These are phyloP conservation scores for Begonia fuchsioides DNA, from an alignment of 306 rosid genomes.

Conservation along the genomic window DNA sequence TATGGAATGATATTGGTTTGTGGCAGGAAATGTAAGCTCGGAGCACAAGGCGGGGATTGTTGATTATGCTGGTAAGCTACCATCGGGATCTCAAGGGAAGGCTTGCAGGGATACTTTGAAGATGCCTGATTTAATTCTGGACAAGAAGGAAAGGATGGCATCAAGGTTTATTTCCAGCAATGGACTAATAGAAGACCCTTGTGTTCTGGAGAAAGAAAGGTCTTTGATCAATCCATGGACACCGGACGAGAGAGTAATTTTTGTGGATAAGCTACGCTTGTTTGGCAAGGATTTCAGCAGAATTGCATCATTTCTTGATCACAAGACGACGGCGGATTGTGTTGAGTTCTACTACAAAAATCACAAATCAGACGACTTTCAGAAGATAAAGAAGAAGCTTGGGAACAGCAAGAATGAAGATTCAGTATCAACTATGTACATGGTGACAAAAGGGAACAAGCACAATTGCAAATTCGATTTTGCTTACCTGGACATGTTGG, in stretches of 20 bases:
- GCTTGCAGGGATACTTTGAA: slow-evolving; percentile 40
- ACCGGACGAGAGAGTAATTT: slow-evolving; percentile 43
- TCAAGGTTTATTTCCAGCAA: slow-evolving; percentile 59
- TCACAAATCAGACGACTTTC: slow-evolving; percentile 70
- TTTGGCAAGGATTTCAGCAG: slow-evolving; percentile 73
- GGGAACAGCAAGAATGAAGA: slow-evolving; percentile 39
- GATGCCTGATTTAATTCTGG: slow-evolving; percentile 88
- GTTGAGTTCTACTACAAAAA: slow-evolving; percentile 89
- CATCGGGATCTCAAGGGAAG: slow-evolving; percentile 46
- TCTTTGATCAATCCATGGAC: slow-evolving; percentile 79
- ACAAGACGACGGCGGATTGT: slow-evolving; percentile 95
- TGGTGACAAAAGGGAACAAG: slow-evolving; percentile 47
- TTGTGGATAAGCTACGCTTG: slow-evolving; percentile 49
- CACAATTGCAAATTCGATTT: slow-evolving; percentile 62
- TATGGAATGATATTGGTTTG: no score
- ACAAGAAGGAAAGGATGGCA: slow-evolving; percentile 46
- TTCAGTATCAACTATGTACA: slow-evolving; percentile 33
- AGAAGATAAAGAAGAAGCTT: slow-evolving; percentile 45
- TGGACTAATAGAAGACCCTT: slow-evolving; percentile 85
- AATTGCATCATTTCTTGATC: slow-evolving; percentile 70
- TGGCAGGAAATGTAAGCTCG: slow-evolving; percentile 54
- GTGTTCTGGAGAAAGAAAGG: slow-evolving; percentile 76
- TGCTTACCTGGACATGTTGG: slow-evolving; percentile 72
- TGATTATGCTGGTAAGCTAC: slow-evolving; percentile 48
- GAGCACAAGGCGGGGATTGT: slow-evolving; percentile 41